A percentile compares a stretch with the other conserved stretches of the same genome.
These are phyloP conservation scores for Daldinia childiae DNA, from an alignment of 495 filamentous ascomycete species.

Conservation along the genomic window DNA sequence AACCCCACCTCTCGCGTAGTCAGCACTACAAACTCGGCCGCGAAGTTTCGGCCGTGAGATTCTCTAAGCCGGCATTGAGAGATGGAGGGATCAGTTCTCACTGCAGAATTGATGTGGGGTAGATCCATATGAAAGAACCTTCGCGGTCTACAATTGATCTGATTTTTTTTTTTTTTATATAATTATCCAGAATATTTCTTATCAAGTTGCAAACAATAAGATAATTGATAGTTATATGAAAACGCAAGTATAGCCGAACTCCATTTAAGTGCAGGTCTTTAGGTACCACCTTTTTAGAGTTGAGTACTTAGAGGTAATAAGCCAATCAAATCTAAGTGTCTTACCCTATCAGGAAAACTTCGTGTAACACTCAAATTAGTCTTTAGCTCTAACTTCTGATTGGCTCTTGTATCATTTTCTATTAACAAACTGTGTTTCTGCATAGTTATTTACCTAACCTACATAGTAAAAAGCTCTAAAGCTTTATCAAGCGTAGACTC, in stretches of 20 bases:
- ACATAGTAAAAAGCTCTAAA: too few relatives aligned
- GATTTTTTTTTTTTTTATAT: neutral
- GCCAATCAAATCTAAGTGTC: neutral
- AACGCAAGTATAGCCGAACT: too few relatives aligned
- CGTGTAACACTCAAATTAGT: neutral
- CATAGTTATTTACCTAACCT: too few relatives aligned
- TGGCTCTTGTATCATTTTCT: neutral
- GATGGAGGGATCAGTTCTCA: neutral
- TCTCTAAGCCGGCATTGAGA: neutral
- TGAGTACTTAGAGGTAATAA: neutral
- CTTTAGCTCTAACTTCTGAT: neutral
- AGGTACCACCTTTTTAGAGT: too few relatives aligned
- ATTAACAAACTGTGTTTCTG: too few relatives aligned
- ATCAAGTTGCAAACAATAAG: too few relatives aligned
- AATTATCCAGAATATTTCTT: neutral
- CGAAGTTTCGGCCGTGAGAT: slow-evolving; percentile 1
- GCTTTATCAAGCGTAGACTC: too few relatives aligned
- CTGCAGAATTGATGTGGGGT: neutral
- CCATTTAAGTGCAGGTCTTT: too few relatives aligned
- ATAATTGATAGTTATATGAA: too few relatives aligned
- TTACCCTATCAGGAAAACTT: neutral
- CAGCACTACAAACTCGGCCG: slow-evolving; percentile 5
- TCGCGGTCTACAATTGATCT: neutral
- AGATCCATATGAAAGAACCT: neutral
- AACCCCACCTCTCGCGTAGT: neutral